Evolutionary conservation across 1,284 basidiomycete genomes (phyloP), one percentile per base, ranked within the genome.

Genomic region (Pholiota adiposa): DNA sequence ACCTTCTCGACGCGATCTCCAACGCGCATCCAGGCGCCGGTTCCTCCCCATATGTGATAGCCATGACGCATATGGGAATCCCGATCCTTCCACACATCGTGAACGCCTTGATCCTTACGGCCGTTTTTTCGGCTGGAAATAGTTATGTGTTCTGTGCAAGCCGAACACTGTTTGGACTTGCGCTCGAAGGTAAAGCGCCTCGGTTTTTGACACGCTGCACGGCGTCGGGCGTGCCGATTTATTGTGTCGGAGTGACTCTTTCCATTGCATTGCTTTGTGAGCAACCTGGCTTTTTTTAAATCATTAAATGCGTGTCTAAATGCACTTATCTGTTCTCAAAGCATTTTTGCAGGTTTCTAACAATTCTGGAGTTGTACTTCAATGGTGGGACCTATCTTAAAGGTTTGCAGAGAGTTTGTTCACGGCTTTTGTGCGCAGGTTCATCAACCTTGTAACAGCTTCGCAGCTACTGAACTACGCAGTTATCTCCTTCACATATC

Each of bases 61-160:
- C 90, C 19, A 90, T 92, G 78, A 70, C 79, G 66, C 77, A 77
- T 29, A 77, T 90, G 43, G 76, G 81, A 14, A 89, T 89, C 67
- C 77, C 78, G 36, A 78, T 83, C 4, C 74, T 91, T 1, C 88
- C 89, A 0, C 82, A 84, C 63, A 83, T 85, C 70, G 83, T 90
- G 65, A 92, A 92, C 66, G 88, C 87, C 12, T 75, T 83, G 53
- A 77, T 92, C 46, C 72, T 90, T 54, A 84, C 82, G 5, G 80
- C 85, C 9, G 84, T 89, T 1, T 92, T 90, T 75, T 91, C 88
- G 4, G 90, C 91, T 5, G 88, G 87, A n/a, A 91, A 90, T 67
- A 85, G 86, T 12, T 89, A 88, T 72, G 77, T 92, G 5, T 94
- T 88, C 76, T 89, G 88, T 54, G 83, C 90, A 0, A 88, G 86